Conservation (phyloP, 2,329 filamentous ascomycete genomes). For the Fusarium odoratissimum region DNA sequence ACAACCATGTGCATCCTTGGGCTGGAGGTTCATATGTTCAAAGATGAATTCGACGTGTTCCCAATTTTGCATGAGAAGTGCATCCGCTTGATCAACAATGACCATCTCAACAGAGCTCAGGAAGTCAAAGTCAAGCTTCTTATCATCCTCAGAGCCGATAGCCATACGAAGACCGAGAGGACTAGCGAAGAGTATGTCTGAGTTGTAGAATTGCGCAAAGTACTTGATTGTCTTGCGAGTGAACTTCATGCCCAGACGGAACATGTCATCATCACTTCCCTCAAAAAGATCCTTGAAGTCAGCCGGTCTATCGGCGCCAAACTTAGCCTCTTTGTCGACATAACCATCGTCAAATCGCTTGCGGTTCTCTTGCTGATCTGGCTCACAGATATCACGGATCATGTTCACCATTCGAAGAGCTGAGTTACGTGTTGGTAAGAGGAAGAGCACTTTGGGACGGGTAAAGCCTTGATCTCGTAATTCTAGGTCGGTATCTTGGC, state of each 20-base stretch:
- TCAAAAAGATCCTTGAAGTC: constrained; percentile 92
- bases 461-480: constrained; percentile 95
- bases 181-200: constrained; percentile 92
- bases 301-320: constrained; percentile 79
- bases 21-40: constrained; percentile 89
- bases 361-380: constrained; percentile 94
- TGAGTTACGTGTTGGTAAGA: constrained; percentile 88
- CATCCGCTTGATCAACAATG: constrained; percentile 91
- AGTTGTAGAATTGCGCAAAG: constrained; percentile 95
- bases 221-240: constrained; percentile 96
- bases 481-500: constrained; percentile 74
- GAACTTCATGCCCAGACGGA: constrained; percentile 94
- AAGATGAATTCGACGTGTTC: constrained; percentile 95
- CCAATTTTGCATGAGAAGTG: constrained; percentile 98
- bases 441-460: constrained; percentile 89
- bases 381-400: constrained; percentile 79
- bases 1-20: constrained; percentile 88
- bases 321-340: constrained; percentile 71
- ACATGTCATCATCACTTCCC: constrained; percentile 98
- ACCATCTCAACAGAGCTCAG: constrained; percentile 93
- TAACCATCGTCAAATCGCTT: constrained; percentile 92
- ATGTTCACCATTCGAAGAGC: constrained; percentile 82
- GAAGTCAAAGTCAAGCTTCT: constrained; percentile 84
- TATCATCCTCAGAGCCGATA: constrained; percentile 80
- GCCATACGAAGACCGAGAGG: constrained; percentile 90